Evolutionary conservation across 148 eudicot genomes (phyloP).

Genomic region (Amaranthus cruentus): DNA sequence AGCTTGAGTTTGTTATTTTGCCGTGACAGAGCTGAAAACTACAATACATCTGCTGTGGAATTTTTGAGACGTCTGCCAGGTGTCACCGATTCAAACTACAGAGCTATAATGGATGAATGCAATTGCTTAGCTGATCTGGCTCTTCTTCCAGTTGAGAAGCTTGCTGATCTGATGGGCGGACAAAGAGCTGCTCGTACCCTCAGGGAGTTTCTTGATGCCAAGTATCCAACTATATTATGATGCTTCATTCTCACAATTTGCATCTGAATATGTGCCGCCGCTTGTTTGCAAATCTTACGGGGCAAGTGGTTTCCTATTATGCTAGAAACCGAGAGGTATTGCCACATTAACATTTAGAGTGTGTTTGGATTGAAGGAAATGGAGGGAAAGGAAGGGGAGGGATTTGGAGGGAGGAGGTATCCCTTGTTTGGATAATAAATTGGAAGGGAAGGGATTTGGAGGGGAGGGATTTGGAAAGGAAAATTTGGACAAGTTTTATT

Average conservation of each 20-base stretch:
- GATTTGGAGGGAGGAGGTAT: no score
- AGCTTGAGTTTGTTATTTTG: not conserved
- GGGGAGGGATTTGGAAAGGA: no score
- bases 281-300: not conserved
- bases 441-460: no score
- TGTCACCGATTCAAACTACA: constrained; percentile 89
- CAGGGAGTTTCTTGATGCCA: constrained; percentile 96
- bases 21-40: constrained; percentile 80
- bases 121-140: constrained; percentile 79
- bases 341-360: not conserved
- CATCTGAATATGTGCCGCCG: not conserved
- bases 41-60: constrained; percentile 91
- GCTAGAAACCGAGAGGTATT: not conserved
- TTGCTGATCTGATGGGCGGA: constrained; percentile 89
- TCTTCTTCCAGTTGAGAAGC: constrained; percentile 69
- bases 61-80: constrained; percentile 93
- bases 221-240: constrained; percentile 83
- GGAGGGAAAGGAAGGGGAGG: no score
- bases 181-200: constrained; percentile 82
- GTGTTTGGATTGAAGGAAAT: no score
- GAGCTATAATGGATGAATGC: constrained; percentile 82
- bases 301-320: not conserved
- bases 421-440: no score
- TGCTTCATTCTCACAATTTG: not conserved
- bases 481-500: no score